A percentile compares a stretch with the other conserved stretches of the same genome.
phyloP scores from a whole-genome alignment of 495 filamentous ascomycete species.

The Penicillium alfredii region DNA sequence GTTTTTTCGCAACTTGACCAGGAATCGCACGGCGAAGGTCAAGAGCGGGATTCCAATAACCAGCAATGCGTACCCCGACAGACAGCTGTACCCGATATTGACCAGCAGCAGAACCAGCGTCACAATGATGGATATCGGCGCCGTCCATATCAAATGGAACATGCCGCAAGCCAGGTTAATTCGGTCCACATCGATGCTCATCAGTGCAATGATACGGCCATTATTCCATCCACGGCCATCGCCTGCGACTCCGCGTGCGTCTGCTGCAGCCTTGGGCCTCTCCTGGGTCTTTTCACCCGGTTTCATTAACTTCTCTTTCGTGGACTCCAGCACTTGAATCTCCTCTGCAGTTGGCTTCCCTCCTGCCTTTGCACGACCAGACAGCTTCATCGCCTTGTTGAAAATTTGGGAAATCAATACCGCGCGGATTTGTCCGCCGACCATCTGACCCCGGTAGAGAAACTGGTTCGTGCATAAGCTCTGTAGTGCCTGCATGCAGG shows the following conservation, averaged over 20 bases:
- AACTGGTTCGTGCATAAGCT: constrained; percentile 73
- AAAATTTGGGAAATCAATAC: constrained; percentile 72
- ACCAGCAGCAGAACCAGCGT: constrained; percentile 72
- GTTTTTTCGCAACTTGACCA: constrained; percentile 62
- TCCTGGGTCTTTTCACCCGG: constrained; percentile 30
- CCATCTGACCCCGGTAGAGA: constrained; percentile 73
- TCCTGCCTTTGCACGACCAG: constrained; percentile 70
- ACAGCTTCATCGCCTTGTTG: constrained; percentile 77
- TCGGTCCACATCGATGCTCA: constrained; percentile 90
- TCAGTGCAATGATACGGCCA: constrained; percentile 81
- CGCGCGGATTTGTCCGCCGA: constrained; percentile 69
- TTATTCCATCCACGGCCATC: constrained; percentile 85
- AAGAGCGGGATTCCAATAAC: constrained; percentile 71
- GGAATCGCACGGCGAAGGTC: constrained; percentile 61
- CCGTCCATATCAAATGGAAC: constrained; percentile 87
- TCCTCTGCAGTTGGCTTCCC: constrained; percentile 42
- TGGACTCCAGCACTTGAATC: constrained; percentile 25
- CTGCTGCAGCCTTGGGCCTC: constrained; percentile 14
- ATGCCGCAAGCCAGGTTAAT: constrained; percentile 78
- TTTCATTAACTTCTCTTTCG: constrained; percentile 41
- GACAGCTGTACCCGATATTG: constrained; percentile 81
- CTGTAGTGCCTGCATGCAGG: constrained; percentile 66
- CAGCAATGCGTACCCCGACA: constrained; percentile 80
- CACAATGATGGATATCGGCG: constrained; percentile 69
- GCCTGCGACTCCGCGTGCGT: constrained; percentile 44